A percentile compares a stretch with the other conserved stretches of the same genome.
Conservation (phyloP, 345 rosid genomes). For the Schrenkiella parvula region DNA sequence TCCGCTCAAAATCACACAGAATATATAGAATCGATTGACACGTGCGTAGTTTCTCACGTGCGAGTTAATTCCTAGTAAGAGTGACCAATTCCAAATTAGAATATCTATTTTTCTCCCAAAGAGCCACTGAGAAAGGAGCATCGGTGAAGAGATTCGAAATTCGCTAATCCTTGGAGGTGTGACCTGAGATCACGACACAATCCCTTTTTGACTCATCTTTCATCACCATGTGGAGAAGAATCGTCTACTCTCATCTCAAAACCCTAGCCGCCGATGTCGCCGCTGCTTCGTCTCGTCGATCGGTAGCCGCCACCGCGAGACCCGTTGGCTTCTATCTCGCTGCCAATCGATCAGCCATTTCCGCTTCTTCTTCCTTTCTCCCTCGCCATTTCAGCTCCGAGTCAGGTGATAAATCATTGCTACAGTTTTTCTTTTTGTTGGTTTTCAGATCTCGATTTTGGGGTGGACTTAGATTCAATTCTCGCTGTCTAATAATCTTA, state of each 20-base stretch:
- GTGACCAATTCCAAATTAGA: constrained; percentile 6
- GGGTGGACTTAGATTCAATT: neutral
- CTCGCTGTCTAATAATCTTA: no score
- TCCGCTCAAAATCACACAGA: neutral
- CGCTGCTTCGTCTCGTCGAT: constrained; percentile 38
- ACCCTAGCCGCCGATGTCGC: constrained; percentile 49
- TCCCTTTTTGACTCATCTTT: neutral
- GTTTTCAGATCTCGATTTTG: constrained; percentile 13
- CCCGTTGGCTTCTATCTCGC: constrained; percentile 23
- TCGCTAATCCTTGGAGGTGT: constrained; percentile 11
- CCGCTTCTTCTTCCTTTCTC: constrained; percentile 17
- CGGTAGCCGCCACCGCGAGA: constrained; percentile 31
- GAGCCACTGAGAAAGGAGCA: neutral
- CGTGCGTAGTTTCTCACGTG: constrained; percentile 20
- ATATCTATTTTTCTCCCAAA: neutral
- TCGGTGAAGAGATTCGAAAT: no score
- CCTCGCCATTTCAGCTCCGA: constrained; percentile 48
- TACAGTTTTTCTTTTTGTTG: neutral
- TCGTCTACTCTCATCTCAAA: constrained; percentile 59
- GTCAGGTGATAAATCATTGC: constrained; percentile 40
- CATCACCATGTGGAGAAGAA: constrained; percentile 77
- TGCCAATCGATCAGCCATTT: constrained; percentile 32
- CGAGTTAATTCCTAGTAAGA: neutral
- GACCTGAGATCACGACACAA: constrained; percentile 28
- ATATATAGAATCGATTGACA: neutral